phyloP scores from a whole-genome alignment of 2,329 filamentous ascomycete species.

The Botryotinia narcissicola region DNA sequence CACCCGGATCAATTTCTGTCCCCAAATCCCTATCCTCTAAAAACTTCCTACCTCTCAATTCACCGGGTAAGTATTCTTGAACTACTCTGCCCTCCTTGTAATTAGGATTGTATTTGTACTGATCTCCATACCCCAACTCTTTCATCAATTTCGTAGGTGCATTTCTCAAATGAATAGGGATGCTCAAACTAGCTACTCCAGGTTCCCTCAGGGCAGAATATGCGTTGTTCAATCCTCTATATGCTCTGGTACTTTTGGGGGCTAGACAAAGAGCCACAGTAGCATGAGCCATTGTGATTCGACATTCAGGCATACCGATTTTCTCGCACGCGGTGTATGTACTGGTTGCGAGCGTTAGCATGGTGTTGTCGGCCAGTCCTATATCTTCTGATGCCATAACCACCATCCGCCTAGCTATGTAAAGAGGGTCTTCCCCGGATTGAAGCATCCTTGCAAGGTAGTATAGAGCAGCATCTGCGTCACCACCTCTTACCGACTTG shows the following conservation, averaged over 20 bases:
- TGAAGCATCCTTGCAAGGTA: slow-evolving; percentile 96
- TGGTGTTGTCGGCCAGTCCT: slow-evolving; percentile 80
- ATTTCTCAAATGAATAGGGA: slow-evolving; percentile 86
- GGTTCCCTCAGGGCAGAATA: slow-evolving; percentile 78
- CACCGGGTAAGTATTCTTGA: slow-evolving; percentile 88
- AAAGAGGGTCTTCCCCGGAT: slow-evolving; percentile 89
- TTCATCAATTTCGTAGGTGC: slow-evolving; percentile 92
- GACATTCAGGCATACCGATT: slow-evolving; percentile 91
- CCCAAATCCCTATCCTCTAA: slow-evolving; percentile 80
- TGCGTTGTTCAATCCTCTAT: slow-evolving; percentile 77
- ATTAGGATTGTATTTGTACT: slow-evolving; percentile 96
- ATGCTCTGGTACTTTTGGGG: slow-evolving; percentile 83
- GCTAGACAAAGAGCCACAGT: slow-evolving; percentile 77
- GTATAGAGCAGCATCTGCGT: slow-evolving; percentile 86
- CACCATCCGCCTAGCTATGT: slow-evolving; percentile 87
- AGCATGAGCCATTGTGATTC: slow-evolving; percentile 87
- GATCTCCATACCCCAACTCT: slow-evolving; percentile 82
- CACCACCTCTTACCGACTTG: slow-evolving; percentile 86
- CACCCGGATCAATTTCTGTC: slow-evolving; percentile 64
- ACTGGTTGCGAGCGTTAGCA: slow-evolving; percentile 81
- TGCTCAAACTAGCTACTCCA: slow-evolving; percentile 74
- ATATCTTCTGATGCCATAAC: slow-evolving; percentile 95
- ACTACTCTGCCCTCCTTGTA: slow-evolving; percentile 77
- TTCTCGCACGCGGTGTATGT: slow-evolving; percentile 87
- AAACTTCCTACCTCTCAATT: slow-evolving; percentile 67